These are phyloP conservation scores for Diaporthe longicolla DNA, from an alignment of 2,329 filamentous ascomycete species.

Conservation along the genomic window DNA sequence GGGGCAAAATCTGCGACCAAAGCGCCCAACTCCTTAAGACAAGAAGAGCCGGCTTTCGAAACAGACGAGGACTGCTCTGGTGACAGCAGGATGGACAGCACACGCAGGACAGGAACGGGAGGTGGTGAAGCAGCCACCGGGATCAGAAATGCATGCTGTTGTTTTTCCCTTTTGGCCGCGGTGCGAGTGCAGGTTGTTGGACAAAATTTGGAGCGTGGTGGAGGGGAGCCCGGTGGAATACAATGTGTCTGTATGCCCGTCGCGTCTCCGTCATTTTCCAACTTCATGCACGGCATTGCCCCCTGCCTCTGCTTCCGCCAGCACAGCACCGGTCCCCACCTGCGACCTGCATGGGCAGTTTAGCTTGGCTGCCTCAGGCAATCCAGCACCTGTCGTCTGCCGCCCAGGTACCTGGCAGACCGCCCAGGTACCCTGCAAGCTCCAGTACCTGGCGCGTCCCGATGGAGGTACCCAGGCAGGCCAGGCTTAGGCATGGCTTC, in stretches of 20 bases:
- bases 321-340: constrained; percentile 27
- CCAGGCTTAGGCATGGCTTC: constrained; percentile 26
- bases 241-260: constrained; percentile 22
- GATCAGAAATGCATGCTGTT: constrained; percentile 37
- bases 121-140: constrained; percentile 26
- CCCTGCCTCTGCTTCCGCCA: constrained; percentile 30
- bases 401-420: constrained; percentile 7
- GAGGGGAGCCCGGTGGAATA: constrained; percentile 22
- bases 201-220: constrained; percentile 40
- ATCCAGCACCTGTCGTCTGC: not conserved
- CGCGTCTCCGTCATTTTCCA: constrained; percentile 37
- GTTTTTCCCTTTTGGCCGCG: constrained; percentile 11
- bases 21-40: constrained; percentile 22
- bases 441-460: constrained; percentile 13
- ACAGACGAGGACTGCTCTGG: constrained; percentile 17
- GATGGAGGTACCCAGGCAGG: not conserved
- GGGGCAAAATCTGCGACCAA: constrained; percentile 41
- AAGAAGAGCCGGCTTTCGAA: constrained; percentile 10
- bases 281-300: constrained; percentile 38
- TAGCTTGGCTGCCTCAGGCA: constrained; percentile 33
- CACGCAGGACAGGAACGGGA: constrained; percentile 5
- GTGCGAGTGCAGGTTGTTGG: constrained; percentile 2
- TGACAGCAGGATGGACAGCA: constrained; percentile 8
- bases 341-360: constrained; percentile 24
- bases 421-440: constrained; percentile 28